Base-by-base conservation (phyloP, 345 rosid genomes). In the Lumnitzera littorea region DNA sequence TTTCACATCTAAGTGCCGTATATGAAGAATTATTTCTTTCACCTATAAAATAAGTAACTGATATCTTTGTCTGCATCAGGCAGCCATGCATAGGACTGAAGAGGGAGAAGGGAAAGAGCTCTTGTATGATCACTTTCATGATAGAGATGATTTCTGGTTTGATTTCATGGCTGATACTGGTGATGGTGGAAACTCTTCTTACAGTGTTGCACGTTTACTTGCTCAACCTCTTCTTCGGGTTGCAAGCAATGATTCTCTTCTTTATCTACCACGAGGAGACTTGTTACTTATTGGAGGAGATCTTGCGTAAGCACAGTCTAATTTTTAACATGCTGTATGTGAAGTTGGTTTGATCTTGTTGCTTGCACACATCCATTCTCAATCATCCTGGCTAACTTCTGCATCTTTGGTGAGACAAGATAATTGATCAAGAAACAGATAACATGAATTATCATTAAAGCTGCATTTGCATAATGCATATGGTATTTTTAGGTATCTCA, bases 81-180 rank as follows among this genome's bases (percentile, higher is more conserved):
- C 99, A 57, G 90, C 99, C 63, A 94, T 94, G 95, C 82, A 67
- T 72, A 79, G 72, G 67, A 80, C 68, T 17, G 74, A 70, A 60
- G 84, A 80, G 59, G 86, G 83, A 64, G 72, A 65, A 56, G 69
- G 69, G 63, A 77, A 70, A 53, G 96, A 90, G 63, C 73, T 86
- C 55, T 68, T 94, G 41, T 88, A 78, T 59, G 96, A 94, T 72
- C 97, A 94, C 65, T 81, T 88, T 56, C 74, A 83, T 61, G 87
- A 88, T 57, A 79, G 81, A 66, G 80, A 83, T 10, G 91, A 84
- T 43, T 69, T 94, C 46, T 94, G 99, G 99, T 94, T 94, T 83
- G 99, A 94, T 66, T 94, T 94, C 80, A 88, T 94, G 92, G 99
- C 97, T 72, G 99, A 88, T 76, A 94, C 99, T 52, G 99, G 99